Evolutionary conservation across 345 rosid species (phyloP).

Genomic region (Camelina hispida): DNA sequence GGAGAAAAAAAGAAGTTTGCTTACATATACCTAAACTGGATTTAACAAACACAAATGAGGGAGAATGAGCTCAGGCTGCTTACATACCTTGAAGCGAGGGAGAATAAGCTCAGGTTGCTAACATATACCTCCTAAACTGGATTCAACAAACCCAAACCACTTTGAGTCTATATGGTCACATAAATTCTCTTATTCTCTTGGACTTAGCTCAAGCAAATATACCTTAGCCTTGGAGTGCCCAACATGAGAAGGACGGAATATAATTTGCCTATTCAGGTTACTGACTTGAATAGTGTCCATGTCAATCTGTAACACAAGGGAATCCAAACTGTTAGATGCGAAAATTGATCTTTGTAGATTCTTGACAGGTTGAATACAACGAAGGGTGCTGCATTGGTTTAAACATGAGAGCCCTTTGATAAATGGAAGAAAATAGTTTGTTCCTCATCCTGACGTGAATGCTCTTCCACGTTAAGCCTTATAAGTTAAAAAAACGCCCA

Average conservation of each 20-base stretch:
- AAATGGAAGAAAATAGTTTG: slow-evolving; percentile 49
- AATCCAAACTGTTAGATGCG: background rate
- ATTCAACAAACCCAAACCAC: too few relatives aligned
- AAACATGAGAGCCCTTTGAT: slow-evolving; percentile 57
- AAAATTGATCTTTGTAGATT: too few relatives aligned
- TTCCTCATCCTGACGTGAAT: slow-evolving; percentile 43
- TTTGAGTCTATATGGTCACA: too few relatives aligned
- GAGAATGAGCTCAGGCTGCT: too few relatives aligned
- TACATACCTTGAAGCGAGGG: too few relatives aligned
- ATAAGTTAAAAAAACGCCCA: background rate
- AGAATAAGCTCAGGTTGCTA: too few relatives aligned
- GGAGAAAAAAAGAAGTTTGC: too few relatives aligned
- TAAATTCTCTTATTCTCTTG: background rate
- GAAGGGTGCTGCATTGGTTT: too few relatives aligned
- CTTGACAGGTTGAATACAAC: too few relatives aligned
- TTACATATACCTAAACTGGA: too few relatives aligned
- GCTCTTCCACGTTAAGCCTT: slow-evolving; percentile 51
- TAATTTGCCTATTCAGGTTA: slow-evolving; percentile 93
- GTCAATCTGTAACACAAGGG: slow-evolving; percentile 71
- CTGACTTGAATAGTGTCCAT: slow-evolving; percentile 99
- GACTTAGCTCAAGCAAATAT: slow-evolving; percentile 18
- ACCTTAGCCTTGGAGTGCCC: slow-evolving; percentile 99
- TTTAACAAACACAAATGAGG: too few relatives aligned
- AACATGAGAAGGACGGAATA: slow-evolving; percentile 91
- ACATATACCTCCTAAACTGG: too few relatives aligned